Evolutionary conservation across 2,329 filamentous ascomycete genomes (phyloP).

Genomic region (Cryphonectria japonica): DNA sequence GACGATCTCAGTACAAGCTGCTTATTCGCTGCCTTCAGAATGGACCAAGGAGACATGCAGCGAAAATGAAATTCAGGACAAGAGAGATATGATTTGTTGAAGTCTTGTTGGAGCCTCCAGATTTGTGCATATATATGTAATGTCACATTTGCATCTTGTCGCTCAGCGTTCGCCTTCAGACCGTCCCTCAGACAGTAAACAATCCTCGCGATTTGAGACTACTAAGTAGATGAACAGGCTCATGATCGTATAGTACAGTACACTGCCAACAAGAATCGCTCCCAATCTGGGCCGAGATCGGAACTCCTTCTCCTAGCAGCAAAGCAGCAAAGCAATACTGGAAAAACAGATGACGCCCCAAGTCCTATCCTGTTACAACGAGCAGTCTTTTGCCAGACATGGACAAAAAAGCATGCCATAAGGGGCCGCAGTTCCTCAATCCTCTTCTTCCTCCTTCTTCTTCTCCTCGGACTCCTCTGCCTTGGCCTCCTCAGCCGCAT

Average conservation of each 20-base stretch:
- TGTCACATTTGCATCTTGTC: not conserved
- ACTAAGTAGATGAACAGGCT: conserved; percentile 1
- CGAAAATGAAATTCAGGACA: not conserved
- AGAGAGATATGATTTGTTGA: too few species aligned
- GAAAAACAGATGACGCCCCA: not conserved
- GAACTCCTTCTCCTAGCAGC: not conserved
- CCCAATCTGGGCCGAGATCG: not conserved
- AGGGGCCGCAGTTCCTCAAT: not conserved
- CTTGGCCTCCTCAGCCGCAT: conserved; percentile 11
- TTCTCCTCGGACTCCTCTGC: conserved; percentile 8
- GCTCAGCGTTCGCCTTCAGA: not conserved
- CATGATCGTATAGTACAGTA: not conserved
- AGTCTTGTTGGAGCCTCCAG: too few species aligned
- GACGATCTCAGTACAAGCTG: not conserved
- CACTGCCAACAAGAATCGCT: not conserved
- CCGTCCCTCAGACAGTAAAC: too few species aligned
- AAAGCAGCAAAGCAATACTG: not conserved
- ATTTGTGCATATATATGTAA: not conserved
- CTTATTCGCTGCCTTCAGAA: not conserved
- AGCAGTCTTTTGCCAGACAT: not conserved
- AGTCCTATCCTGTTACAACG: not conserved
- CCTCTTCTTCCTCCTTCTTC: conserved; percentile 32
- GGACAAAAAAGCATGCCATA: not conserved
- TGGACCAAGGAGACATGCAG: not conserved
- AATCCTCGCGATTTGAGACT: not conserved